phyloP scores from a whole-genome alignment of 2,329 filamentous ascomycete genomes.

The Ophidiomyces ophidiicola region DNA sequence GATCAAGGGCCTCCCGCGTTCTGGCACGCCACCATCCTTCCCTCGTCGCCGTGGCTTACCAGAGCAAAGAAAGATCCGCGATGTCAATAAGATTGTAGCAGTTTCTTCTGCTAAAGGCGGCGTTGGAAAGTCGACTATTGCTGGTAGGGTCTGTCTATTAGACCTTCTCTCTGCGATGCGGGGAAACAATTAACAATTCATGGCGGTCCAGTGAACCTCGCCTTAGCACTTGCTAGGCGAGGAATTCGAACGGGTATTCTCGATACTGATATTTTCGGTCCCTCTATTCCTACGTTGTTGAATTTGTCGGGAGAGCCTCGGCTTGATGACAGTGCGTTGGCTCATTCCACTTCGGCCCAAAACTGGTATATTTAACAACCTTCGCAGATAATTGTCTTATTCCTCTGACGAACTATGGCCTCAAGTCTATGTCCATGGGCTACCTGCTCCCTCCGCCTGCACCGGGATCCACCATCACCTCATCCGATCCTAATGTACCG shows the following conservation, averaged over 20 bases:
- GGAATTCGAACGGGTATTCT: constrained; percentile 77
- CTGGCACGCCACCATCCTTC: constrained; percentile 54
- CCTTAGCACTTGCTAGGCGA: constrained; percentile 69
- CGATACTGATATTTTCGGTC: constrained; percentile 93
- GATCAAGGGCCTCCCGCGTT: constrained; percentile 66
- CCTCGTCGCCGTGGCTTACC: constrained; percentile 71
- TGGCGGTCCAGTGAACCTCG: constrained; percentile 52
- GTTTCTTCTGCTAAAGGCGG: constrained; percentile 95
- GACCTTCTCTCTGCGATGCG: background rate
- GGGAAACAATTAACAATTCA: too few relatives aligned
- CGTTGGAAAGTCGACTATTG: constrained; percentile 93
- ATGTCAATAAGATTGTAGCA: constrained; percentile 87
- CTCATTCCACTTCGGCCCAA: background rate
- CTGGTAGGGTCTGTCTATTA: constrained; percentile 42
- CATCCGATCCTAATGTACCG: constrained; percentile 19
- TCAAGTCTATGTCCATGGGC: constrained; percentile 98
- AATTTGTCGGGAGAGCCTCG: constrained; percentile 68
- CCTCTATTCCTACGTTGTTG: constrained; percentile 82
- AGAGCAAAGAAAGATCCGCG: constrained; percentile 63
- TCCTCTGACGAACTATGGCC: constrained; percentile 83
- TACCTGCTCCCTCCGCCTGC: constrained; percentile 53
- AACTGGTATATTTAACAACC: constrained; percentile 2
- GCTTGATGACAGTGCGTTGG: constrained; percentile 53
- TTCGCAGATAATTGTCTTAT: constrained; percentile 47
- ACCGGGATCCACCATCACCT: constrained; percentile 42